A percentile compares a stretch with the other conserved stretches of the same genome.
Conservation (phyloP, 2,329 filamentous ascomycete genomes). For the Nemania sp. region DNA sequence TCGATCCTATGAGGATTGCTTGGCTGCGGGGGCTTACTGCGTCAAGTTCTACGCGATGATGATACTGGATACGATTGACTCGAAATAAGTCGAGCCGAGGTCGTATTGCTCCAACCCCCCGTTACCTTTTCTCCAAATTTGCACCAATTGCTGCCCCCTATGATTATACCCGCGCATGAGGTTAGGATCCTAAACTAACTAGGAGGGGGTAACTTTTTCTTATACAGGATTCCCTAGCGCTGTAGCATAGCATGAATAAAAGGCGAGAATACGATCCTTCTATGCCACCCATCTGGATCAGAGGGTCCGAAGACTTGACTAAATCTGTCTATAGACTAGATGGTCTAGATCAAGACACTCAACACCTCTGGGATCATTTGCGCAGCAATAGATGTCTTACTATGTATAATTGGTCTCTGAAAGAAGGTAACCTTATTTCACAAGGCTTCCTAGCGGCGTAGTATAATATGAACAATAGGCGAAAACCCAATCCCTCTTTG, state of each 20-base stretch:
- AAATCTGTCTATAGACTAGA: neutral
- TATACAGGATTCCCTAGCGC: neutral
- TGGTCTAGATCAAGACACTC: neutral
- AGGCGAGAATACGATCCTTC: neutral
- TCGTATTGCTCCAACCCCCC: neutral
- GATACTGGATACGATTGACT: neutral
- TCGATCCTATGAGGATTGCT: neutral
- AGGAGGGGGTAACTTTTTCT: neutral
- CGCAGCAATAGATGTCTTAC: neutral
- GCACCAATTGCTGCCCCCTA: neutral
- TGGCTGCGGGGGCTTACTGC: neutral
- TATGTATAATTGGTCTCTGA: neutral
- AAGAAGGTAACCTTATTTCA: neutral
- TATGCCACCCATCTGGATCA: neutral
- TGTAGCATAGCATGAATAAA: neutral
- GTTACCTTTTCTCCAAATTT: neutral
- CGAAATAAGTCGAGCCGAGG: neutral
- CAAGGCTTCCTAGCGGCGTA: neutral
- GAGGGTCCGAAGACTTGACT: neutral
- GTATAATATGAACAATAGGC: neutral
- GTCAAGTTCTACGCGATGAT: neutral
- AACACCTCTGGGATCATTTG: no score
- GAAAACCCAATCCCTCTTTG: neutral
- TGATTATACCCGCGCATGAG: neutral
- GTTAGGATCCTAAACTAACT: neutral